A percentile compares a stretch with the other conserved stretches of the same genome.
Evolutionary conservation across 139 green algal species (phyloP).

Genomic region (Astrephomene gubernaculifera): DNA sequence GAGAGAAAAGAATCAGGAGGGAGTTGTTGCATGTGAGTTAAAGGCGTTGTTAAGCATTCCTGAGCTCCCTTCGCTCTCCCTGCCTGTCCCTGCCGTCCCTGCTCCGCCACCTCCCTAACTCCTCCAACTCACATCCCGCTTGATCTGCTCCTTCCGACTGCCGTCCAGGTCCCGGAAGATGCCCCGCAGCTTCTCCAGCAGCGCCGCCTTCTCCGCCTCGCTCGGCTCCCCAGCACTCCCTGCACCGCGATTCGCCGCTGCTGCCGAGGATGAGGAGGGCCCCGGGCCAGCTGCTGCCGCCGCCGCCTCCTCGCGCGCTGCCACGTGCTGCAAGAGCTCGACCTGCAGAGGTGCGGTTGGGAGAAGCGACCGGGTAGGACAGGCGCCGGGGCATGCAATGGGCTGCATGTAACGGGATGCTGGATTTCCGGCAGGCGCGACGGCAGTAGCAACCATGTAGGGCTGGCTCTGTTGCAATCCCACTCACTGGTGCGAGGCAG

Average conservation of each 20-base stretch:
- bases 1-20: too few species aligned
- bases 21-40: too few species aligned
- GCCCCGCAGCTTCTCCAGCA: conserved; percentile 33
- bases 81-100: too few species aligned
- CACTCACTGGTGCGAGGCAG: too few species aligned
- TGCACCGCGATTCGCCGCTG: too few species aligned
- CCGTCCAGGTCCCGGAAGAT: conserved; percentile 31
- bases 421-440: too few species aligned
- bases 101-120: not conserved
- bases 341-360: conserved; percentile 1
- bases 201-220: not conserved
- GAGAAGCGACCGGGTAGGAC: not conserved
- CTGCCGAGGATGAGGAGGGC: conserved; percentile 1
- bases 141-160: not conserved
- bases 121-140: conserved; percentile 16
- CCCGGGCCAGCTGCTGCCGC: conserved; percentile 12
- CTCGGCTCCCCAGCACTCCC: conserved; percentile 12
- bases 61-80: too few species aligned
- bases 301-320: conserved; percentile 31
- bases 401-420: too few species aligned
- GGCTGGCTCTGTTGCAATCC: too few species aligned
- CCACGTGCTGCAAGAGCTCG: conserved; percentile 63
- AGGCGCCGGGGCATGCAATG: not conserved
- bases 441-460: too few species aligned
- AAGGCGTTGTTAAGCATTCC: too few species aligned